Evolutionary conservation across 257 asterid genomes (phyloP).

Genomic region (Ajuga chamaepitys): DNA sequence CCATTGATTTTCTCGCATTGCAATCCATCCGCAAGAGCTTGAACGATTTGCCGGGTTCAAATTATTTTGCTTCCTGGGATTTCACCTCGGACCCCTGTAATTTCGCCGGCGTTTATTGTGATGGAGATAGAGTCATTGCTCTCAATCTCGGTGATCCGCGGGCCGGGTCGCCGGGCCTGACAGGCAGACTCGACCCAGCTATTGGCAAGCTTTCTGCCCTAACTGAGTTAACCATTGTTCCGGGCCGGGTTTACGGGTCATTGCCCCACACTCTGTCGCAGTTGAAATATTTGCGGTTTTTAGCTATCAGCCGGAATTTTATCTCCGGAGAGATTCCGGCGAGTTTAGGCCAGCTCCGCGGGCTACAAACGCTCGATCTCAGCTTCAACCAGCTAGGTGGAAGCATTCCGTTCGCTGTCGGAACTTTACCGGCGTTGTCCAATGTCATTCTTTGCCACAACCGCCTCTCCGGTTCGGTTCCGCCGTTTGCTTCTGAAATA

Average conservation of each 20-base stretch:
- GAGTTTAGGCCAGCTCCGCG: slow-evolving; percentile 48
- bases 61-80: slow-evolving; percentile 76
- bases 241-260: slow-evolving; percentile 59
- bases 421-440: slow-evolving; percentile 48
- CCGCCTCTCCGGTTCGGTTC: slow-evolving; percentile 56
- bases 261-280: slow-evolving; percentile 60
- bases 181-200: slow-evolving; percentile 66
- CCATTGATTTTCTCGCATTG: slow-evolving; percentile 77
- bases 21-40: slow-evolving; percentile 65
- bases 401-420: slow-evolving; percentile 45
- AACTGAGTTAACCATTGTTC: slow-evolving; percentile 68
- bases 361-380: slow-evolving; percentile 65
- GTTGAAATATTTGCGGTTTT: slow-evolving; percentile 45
- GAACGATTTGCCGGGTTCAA: slow-evolving; percentile 73
- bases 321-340: slow-evolving; percentile 70
- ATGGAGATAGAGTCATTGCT: slow-evolving; percentile 56
- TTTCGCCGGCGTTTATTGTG: slow-evolving; percentile 76
- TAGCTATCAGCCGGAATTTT: slow-evolving; percentile 63
- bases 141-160: slow-evolving; percentile 87
- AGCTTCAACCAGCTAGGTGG: slow-evolving; percentile 69
- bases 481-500: slow-evolving; percentile 44
- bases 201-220: slow-evolving; percentile 60
- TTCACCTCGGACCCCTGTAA: slow-evolving; percentile 85
- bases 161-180: slow-evolving; percentile 75
- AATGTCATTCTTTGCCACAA: slow-evolving; percentile 70